Evolutionary conservation across 2,329 filamentous ascomycete species (phyloP).

Genomic region (Xylaria sp.): DNA sequence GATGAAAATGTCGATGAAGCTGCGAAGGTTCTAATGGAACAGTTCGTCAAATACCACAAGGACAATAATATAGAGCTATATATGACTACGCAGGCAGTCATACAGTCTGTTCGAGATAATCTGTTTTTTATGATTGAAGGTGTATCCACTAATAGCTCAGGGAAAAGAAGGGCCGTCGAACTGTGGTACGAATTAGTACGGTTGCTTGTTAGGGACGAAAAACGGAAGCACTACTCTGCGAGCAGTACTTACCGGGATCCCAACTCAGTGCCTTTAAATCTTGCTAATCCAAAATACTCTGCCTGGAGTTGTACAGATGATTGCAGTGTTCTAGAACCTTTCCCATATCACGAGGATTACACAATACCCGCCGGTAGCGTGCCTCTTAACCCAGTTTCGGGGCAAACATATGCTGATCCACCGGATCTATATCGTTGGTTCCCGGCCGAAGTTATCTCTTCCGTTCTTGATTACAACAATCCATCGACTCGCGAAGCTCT

Average conservation of each 20-base stretch:
- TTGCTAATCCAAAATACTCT: background rate
- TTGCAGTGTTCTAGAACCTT: background rate
- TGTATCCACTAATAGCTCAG: background rate
- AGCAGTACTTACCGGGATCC: background rate
- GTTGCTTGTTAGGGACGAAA: background rate
- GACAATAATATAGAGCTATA: constrained; percentile 6
- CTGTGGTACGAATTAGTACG: constrained; percentile 7
- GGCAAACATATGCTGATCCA: background rate
- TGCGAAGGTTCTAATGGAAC: background rate
- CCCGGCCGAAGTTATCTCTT: constrained; percentile 34
- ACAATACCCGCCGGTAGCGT: background rate
- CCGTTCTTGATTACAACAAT: constrained; percentile 37
- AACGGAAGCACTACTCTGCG: background rate
- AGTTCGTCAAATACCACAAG: constrained; percentile 10
- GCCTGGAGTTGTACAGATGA: constrained; percentile 21
- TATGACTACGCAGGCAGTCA: background rate
- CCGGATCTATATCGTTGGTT: constrained; percentile 36
- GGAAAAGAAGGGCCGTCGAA: background rate
- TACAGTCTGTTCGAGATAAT: background rate
- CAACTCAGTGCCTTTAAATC: background rate
- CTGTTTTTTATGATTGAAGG: background rate
- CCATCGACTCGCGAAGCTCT: constrained; percentile 16
- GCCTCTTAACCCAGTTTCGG: background rate
- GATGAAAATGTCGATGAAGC: background rate
- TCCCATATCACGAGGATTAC: constrained; percentile 1